A percentile compares a stretch with the other conserved stretches of the same genome.
phyloP scores from a whole-genome alignment of 805 yeast species.

The Saturnispora diversa region DNA sequence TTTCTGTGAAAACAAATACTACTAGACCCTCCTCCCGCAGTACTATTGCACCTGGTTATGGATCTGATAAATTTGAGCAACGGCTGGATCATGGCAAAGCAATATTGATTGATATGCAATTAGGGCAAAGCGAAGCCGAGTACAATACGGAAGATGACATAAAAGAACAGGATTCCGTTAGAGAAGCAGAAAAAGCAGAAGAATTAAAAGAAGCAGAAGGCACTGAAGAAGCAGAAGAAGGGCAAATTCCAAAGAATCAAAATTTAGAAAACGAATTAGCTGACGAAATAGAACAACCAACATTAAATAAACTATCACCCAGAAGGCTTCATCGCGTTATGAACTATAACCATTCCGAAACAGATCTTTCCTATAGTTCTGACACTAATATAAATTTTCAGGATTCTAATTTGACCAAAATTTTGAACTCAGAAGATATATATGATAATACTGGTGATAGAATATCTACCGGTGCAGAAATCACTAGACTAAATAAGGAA shows the following conservation, averaged over 20 bases:
- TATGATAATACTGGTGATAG: not conserved
- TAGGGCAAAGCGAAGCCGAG: not conserved
- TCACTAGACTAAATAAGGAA: slow-evolving; percentile 25
- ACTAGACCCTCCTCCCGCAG: slow-evolving; percentile 13
- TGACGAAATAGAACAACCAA: not conserved
- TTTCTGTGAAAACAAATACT: not conserved
- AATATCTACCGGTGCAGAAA: slow-evolving; percentile 15
- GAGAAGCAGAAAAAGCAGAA: too few relatives aligned
- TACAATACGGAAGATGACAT: too few relatives aligned
- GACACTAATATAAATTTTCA: slow-evolving; percentile 2
- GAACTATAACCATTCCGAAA: not conserved
- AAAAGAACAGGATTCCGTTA: not conserved
- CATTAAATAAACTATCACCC: not conserved
- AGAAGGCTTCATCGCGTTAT: slow-evolving; percentile 5
- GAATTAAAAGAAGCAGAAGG: slow-evolving; percentile 6
- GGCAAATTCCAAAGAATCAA: not conserved
- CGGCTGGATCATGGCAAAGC: not conserved
- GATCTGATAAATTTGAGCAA: not conserved
- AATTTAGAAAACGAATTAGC: not conserved
- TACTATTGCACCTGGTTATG: slow-evolving; percentile 9
- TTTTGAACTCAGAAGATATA: not conserved
- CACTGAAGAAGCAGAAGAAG: too few relatives aligned
- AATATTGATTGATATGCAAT: not conserved
- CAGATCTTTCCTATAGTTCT: slow-evolving; percentile 7
- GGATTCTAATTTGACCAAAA: not conserved